Percentiles rank a stretch among this genome's conserved stretches.
Evolutionary conservation across 805 yeast species (phyloP).

Genomic region (Vanderwaltozyma verrucispora): DNA sequence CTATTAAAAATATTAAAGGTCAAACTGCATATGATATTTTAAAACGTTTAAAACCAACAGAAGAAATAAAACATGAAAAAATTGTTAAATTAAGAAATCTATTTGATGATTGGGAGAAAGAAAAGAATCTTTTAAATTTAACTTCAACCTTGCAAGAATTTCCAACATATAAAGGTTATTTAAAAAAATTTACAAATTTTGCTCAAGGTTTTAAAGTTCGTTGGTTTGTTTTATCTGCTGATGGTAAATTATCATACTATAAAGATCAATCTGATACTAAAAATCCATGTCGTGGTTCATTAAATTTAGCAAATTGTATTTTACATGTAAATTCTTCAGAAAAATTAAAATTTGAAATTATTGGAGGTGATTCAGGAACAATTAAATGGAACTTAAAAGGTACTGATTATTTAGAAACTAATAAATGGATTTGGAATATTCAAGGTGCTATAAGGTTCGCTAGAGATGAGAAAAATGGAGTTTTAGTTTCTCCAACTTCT

Average conservation of each 20-base stretch:
- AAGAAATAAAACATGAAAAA: conserved; percentile 13
- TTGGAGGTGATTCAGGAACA: conserved; percentile 53
- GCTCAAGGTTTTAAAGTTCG: conserved; percentile 92
- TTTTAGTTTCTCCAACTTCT: conserved; percentile 11
- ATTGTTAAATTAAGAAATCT: conserved; percentile 41
- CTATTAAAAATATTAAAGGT: conserved; percentile 71
- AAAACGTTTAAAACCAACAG: conserved; percentile 43
- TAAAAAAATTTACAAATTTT: conserved; percentile 94
- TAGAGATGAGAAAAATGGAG: conserved; percentile 40
- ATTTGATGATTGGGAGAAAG: conserved; percentile 62
- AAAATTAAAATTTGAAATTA: conserved; percentile 80
- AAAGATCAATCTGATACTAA: conserved; percentile 82
- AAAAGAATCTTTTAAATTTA: conserved; percentile 53
- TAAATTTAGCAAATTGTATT: conserved; percentile 71
- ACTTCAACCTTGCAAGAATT: conserved; percentile 36
- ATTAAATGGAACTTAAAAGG: conserved; percentile 87
- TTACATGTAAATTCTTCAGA: conserved; percentile 86
- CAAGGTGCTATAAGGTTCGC: conserved; percentile 85
- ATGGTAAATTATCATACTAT: conserved; percentile 80
- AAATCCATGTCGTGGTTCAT: conserved; percentile 78
- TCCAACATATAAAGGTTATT: conserved; percentile 82
- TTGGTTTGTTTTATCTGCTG: conserved; percentile 76
- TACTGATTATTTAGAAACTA: conserved; percentile 88
- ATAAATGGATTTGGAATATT: conserved; percentile 95
- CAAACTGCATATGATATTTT: conserved; percentile 69